Base-by-base conservation (phyloP, 345 rosid species). In the Murraya koenigii region DNA sequence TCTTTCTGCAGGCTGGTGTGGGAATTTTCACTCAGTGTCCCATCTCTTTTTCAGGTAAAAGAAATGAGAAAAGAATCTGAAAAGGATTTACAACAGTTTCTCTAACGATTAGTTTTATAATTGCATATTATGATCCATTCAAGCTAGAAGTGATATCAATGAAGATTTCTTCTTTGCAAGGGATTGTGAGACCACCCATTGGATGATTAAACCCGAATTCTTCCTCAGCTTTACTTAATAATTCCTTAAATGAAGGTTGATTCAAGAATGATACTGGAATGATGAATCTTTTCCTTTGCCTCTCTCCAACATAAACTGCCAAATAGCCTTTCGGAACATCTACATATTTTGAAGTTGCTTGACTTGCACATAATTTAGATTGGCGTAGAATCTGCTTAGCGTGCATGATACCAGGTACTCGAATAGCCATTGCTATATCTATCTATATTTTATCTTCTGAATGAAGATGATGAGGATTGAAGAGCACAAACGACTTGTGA, bases 151-250 rank as follows among this genome's bases (percentile, higher is more conserved):
- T 82, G 56, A 84, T 77, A 49, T 66, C 64, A 49, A 83, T 61
- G 58, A 84, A 86, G 22, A 62, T 26, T 60, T 85, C 84, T 81
- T 87, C 87, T 74, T 67, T 82, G 75, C 89, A 87, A 19, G 88
- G 88, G 62, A 87, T 82, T 14, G 88, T 86, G 22, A 88, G 70
- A 35, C 86, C 85, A 44, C 91, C 89, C 76, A 81, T 52, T 3
- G 89, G 87, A 63, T 87, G 88, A 60, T 85, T 71, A 66, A 82
- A 89, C 60, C 85, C 84, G 65, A 80, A 86, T 49, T 88, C 84
- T 77, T 87, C 84, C 77, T 89, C 87, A 23, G 84, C 83, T 41
- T 79, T 67, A 30, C 80, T 71, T 39, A 80, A 26, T 74, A 70
- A 65, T 44, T 75, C 66, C 25, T 80, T 81, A 52, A 84, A 81